Evolutionary conservation across 768 basidiomycete species (phyloP).

Genomic region (Grammothele lineata): DNA sequence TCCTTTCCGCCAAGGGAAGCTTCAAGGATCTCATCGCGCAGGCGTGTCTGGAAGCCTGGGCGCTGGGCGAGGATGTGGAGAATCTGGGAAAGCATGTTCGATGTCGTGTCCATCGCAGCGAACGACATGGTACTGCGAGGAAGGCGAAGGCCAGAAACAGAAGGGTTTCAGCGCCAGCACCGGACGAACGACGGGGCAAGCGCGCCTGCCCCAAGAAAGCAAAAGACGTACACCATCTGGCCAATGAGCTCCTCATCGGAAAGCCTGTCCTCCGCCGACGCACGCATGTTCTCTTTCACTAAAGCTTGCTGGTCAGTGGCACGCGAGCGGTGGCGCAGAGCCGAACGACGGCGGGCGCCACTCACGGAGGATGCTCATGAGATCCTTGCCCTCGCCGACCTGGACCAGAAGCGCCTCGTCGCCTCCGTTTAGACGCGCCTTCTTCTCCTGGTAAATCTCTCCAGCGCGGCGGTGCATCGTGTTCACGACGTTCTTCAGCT

Average conservation of each 20-base stretch:
- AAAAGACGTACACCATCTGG: conserved; percentile 25
- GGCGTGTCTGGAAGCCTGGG: conserved; percentile 8
- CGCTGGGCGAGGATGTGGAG: conserved; percentile 15
- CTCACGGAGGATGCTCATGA: conserved; percentile 36
- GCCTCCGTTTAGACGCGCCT: conserved; percentile 22
- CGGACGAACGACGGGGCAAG: no score
- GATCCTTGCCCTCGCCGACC: conserved; percentile 37
- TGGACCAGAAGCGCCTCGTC: conserved; percentile 24
- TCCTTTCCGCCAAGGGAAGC: conserved; percentile 12
- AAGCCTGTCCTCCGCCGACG: conserved; percentile 18
- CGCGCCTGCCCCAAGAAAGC: background rate
- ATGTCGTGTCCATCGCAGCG: conserved; percentile 21
- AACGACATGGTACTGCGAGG: conserved; percentile 12
- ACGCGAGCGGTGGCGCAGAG: background rate
- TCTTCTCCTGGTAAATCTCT: conserved; percentile 37
- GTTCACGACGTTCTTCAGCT: conserved; percentile 42
- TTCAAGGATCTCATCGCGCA: conserved; percentile 14
- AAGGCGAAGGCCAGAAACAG: background rate
- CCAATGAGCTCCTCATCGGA: conserved; percentile 25
- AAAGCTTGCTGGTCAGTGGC: background rate
- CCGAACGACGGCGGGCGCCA: background rate
- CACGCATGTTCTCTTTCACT: conserved; percentile 22
- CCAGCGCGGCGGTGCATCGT: conserved; percentile 41
- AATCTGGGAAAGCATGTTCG: conserved; percentile 17
- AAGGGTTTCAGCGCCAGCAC: no score